Base-by-base conservation (phyloP, 2,329 filamentous ascomycete species). In the Paradendryphiella salina region DNA sequence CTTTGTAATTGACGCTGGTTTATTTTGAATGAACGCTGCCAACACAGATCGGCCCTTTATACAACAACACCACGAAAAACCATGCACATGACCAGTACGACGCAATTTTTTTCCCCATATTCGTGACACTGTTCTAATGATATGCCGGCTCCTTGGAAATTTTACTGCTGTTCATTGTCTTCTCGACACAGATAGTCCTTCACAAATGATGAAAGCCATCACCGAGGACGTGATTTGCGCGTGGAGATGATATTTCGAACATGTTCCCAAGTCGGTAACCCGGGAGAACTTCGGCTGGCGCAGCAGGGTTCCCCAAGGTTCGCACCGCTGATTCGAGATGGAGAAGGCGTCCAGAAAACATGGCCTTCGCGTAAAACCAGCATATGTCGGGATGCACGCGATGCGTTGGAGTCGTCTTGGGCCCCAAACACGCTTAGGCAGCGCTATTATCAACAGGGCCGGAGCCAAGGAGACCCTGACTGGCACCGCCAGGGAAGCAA, bases 381-480 rank as follows among this genome's bases (percentile, higher is more conserved):
- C 45, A 52, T 49, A 45, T 29, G 39, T 26, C 32, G 14, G 21
- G 18, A 39, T 28, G 45, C 40, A 40, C 42, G 41, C 40, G 36
- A 26, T 26, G 23, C 23, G 23, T 26, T 26, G 23, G 23, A 26
- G 10, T 26, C 3, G 8, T 26, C 23, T 26, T 26, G 23, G 37
- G 8, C 8, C 10, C 18, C 20, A 46, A 42, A 50, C 20, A 29
- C 48, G 46, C 55, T 52, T 55, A 50, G 36, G 44, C 43, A 41
- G 33, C 26, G 44, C 48, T 52, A 52, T 42, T 20, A 44, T 52
- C 32, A 44, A 32, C 32, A 42, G 29, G 18, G 34, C 39, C 17
- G 18, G 14, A 8, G 35, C 42, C 38, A 43, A 50, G 36, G 47
- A 46, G 52, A 57, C 48, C 48, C 52, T 57, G 55, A 53, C 36